A percentile compares a stretch with the other conserved stretches of the same genome.
Conservation (phyloP, 106 monocot species). For the Allium cepa region DNA sequence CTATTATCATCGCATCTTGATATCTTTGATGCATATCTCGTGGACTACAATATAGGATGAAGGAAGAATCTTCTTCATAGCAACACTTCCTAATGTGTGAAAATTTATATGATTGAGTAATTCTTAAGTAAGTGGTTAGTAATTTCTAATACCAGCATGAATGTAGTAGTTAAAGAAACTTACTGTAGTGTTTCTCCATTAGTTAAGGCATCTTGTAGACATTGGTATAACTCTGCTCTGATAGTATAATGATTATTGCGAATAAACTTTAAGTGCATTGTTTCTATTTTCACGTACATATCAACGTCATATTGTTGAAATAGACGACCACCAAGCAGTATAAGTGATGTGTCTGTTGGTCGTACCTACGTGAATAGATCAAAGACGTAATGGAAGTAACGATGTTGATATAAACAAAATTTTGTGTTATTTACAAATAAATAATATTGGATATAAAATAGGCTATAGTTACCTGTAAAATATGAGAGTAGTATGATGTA, state of each 20-base stretch:
- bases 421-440: too few species aligned
- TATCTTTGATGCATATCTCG: neutral
- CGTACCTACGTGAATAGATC: neutral
- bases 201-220: neutral
- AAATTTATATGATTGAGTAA: neutral
- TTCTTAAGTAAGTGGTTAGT: too few species aligned
- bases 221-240: neutral
- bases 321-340: neutral
- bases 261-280: neutral
- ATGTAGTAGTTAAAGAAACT: neutral
- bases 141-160: neutral
- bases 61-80: neutral
- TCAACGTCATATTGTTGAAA: conserved; percentile 1
- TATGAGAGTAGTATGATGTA: neutral
- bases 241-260: neutral
- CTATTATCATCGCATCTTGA: neutral
- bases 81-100: neutral
- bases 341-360: neutral
- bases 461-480: neutral
- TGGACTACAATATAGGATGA: neutral
- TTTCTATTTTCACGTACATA: neutral
- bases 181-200: neutral
- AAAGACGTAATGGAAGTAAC: too few species aligned
- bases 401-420: too few species aligned
- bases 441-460: too few species aligned